phyloP scores from a whole-genome alignment of 805 yeast species.

The Wickerhamiella occidentalis region DNA sequence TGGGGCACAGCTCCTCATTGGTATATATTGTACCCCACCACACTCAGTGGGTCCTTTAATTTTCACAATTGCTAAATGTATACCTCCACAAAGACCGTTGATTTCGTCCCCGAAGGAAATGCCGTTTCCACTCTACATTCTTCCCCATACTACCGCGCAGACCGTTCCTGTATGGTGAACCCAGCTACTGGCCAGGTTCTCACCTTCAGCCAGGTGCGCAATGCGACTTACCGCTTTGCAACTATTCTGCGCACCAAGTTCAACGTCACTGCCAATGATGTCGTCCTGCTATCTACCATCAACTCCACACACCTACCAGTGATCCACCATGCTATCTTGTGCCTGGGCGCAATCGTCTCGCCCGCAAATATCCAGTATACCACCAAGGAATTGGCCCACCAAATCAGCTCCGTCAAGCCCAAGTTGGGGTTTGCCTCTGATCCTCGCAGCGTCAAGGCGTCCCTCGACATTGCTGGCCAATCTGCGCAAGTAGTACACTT shows the following conservation, averaged over 20 bases:
- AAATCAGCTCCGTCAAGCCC: conserved; percentile 20
- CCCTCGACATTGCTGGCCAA: conserved; percentile 2
- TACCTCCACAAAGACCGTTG: neutral
- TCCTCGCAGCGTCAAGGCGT: neutral
- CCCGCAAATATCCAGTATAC: conserved; percentile 29
- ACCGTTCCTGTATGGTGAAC: conserved; percentile 16
- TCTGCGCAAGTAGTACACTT: conserved; percentile 11
- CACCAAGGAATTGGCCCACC: conserved; percentile 26
- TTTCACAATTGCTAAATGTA: no score
- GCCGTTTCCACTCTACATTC: conserved; percentile 1
- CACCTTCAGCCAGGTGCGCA: conserved; percentile 15
- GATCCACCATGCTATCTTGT: conserved; percentile 24
- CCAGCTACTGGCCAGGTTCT: conserved; percentile 19
- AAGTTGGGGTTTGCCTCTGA: conserved; percentile 17
- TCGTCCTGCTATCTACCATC: conserved; percentile 24
- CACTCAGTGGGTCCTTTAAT: no score
- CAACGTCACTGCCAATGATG: conserved; percentile 22
- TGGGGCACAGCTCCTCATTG: neutral
- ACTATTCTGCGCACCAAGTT: conserved; percentile 18
- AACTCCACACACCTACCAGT: conserved; percentile 25
- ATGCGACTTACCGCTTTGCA: conserved; percentile 17
- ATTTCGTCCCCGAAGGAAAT: conserved; percentile 1
- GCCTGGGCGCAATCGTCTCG: conserved; percentile 25
- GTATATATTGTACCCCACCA: neutral
- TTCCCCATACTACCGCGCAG: neutral